Conservation (phyloP, 768 basidiomycete genomes). For the Russula abietina region DNA sequence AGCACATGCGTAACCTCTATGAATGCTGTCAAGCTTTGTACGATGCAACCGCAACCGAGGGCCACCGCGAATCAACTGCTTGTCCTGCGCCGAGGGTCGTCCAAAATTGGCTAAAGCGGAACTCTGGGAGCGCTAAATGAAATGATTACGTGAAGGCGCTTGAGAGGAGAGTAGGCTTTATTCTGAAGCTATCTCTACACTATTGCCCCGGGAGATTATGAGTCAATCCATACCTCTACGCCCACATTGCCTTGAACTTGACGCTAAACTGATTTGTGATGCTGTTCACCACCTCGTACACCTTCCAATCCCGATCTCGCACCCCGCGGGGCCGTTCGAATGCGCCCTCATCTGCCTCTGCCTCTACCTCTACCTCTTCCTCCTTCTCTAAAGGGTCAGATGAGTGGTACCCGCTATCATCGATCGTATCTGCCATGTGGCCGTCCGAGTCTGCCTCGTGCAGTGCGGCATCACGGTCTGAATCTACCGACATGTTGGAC, state of each 20-base stretch:
- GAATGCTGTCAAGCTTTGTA: slow-evolving; percentile 58
- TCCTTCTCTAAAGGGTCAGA: slow-evolving; percentile 30
- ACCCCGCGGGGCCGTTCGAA: slow-evolving; percentile 37
- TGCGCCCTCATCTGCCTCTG: no score
- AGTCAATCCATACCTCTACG: neutral
- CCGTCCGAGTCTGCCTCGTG: slow-evolving; percentile 21
- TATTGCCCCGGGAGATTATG: neutral
- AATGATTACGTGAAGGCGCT: neutral
- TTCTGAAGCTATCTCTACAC: neutral
- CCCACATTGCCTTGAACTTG: slow-evolving; percentile 60
- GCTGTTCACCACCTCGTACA: slow-evolving; percentile 45
- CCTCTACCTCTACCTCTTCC: slow-evolving; percentile 28
- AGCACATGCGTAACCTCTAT: slow-evolving; percentile 49
- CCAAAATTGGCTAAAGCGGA: slow-evolving; percentile 52
- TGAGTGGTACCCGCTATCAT: slow-evolving; percentile 34
- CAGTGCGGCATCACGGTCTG: neutral
- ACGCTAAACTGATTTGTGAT: slow-evolving; percentile 46
- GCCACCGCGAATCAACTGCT: slow-evolving; percentile 46
- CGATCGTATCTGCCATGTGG: slow-evolving; percentile 16
- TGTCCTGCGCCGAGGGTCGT: slow-evolving; percentile 54
- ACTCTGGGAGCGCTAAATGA: slow-evolving; percentile 31
- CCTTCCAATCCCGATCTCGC: slow-evolving; percentile 45
- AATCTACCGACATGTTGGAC: slow-evolving; percentile 27
- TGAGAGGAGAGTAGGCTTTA: neutral
- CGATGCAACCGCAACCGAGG: slow-evolving; percentile 33